Evolutionary conservation across 345 rosid species (phyloP).

Genomic region (Heritiera fomes): DNA sequence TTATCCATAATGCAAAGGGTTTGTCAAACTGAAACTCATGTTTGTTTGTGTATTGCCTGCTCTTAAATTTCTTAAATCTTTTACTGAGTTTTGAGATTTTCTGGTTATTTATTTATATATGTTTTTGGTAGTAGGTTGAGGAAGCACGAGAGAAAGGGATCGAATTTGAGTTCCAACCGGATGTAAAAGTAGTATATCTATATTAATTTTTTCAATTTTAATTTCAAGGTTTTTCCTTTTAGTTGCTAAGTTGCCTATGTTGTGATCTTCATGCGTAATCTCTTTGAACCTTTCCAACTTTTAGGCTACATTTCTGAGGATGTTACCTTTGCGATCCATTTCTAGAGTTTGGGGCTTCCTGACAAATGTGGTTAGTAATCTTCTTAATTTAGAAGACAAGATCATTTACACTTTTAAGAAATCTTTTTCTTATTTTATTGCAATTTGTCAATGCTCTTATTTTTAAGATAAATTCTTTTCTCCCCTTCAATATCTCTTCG

Average conservation of each 20-base stretch:
- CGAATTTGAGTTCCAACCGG: slow-evolving; percentile 79
- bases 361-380: slow-evolving; percentile 59
- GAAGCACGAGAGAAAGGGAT: slow-evolving; percentile 81
- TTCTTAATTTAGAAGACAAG: slow-evolving; percentile 16
- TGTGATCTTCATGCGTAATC: slow-evolving; percentile 12
- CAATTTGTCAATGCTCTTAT: not conserved
- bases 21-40: not conserved
- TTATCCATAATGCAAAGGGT: not conserved
- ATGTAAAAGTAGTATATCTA: slow-evolving; percentile 53
- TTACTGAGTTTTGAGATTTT: not conserved
- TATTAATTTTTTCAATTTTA: not conserved
- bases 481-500: not conserved
- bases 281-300: slow-evolving; percentile 21
- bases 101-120: slow-evolving; percentile 9
- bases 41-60: slow-evolving; percentile 5
- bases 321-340: slow-evolving; percentile 82
- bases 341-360: slow-evolving; percentile 88
- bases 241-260: not conserved
- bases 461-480: not conserved
- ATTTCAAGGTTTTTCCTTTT: not conserved
- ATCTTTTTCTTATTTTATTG: not conserved
- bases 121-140: slow-evolving; percentile 54
- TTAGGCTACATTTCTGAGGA: slow-evolving; percentile 78
- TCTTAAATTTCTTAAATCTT: not conserved
- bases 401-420: not conserved